Evolutionary conservation across 495 filamentous ascomycete genomes (phyloP).

Genomic region (Penicilliopsis zonata): DNA sequence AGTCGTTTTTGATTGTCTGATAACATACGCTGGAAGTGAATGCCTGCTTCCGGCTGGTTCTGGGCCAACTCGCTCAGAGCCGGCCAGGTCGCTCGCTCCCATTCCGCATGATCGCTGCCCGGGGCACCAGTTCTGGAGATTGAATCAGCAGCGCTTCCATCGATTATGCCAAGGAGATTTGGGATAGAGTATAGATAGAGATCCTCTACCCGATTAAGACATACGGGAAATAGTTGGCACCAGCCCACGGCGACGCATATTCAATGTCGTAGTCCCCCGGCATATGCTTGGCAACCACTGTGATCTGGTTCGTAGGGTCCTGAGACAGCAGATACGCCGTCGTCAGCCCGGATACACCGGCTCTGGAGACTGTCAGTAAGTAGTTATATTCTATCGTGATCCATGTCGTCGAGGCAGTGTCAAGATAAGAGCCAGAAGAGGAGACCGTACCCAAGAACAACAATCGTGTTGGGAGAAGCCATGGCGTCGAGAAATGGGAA

Average conservation of each 20-base stretch:
- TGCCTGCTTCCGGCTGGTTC: slow-evolving; percentile 73
- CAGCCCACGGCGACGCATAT: slow-evolving; percentile 92
- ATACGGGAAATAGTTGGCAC: slow-evolving; percentile 84
- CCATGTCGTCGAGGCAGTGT: neutral
- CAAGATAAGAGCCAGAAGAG: neutral
- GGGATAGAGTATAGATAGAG: neutral
- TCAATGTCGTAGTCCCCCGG: slow-evolving; percentile 96
- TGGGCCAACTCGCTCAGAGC: slow-evolving; percentile 50
- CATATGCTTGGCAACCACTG: slow-evolving; percentile 91
- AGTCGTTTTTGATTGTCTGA: neutral
- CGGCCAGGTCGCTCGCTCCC: slow-evolving; percentile 59
- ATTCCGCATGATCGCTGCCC: slow-evolving; percentile 40
- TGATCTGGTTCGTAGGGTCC: slow-evolving; percentile 55
- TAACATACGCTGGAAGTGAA: slow-evolving; percentile 67
- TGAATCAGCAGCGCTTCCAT: neutral
- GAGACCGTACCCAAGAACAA: slow-evolving; percentile 49
- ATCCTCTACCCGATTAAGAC: slow-evolving; percentile 6
- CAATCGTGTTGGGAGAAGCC: slow-evolving; percentile 41
- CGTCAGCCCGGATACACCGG: slow-evolving; percentile 87
- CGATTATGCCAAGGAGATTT: neutral
- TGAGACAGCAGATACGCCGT: slow-evolving; percentile 74
- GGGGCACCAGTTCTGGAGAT: slow-evolving; percentile 36
- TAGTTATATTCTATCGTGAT: slow-evolving; percentile 1
- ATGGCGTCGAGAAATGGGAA: slow-evolving; percentile 8
- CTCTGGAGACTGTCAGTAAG: slow-evolving; percentile 37